phyloP scores from a whole-genome alignment of 441 rosid species.

The Pelargonium myrrhifolium region DNA sequence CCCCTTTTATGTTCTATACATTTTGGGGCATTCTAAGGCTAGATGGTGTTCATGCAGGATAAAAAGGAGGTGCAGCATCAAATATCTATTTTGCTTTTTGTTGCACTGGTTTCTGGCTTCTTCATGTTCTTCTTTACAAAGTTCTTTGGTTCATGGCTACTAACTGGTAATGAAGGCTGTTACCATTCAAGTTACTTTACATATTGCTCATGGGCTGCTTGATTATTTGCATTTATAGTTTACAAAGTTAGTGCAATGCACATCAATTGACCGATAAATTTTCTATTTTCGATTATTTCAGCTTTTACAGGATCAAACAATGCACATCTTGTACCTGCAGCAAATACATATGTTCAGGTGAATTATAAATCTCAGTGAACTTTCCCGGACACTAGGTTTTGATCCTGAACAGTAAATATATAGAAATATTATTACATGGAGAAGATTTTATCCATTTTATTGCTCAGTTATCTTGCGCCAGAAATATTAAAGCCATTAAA shows the following conservation, averaged over 20 bases:
- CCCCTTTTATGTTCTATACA: conserved; percentile 5
- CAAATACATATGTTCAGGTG: conserved; percentile 62
- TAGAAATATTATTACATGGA: neutral
- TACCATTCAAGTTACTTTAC: conserved; percentile 11
- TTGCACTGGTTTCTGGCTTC: conserved; percentile 44
- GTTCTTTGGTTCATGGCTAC: conserved; percentile 43
- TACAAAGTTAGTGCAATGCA: neutral
- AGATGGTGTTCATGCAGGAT: conserved; percentile 32
- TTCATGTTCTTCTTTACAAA: conserved; percentile 46
- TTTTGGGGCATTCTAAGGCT: conserved; percentile 12
- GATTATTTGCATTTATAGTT: conserved; percentile 4
- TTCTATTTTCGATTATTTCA: conserved; percentile 27
- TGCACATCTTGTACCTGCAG: conserved; percentile 49
- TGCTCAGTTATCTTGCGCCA: neutral
- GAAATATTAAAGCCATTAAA: conserved; percentile 1
- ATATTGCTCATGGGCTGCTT: conserved; percentile 13
- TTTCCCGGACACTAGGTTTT: neutral
- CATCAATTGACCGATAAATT: conserved; percentile 10
- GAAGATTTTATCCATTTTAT: neutral
- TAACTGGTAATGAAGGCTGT: conserved; percentile 43
- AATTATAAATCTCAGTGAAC: conserved; percentile 10
- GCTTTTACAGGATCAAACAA: conserved; percentile 55
- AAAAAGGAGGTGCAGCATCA: conserved; percentile 59
- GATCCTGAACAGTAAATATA: no score
- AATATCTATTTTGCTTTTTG: conserved; percentile 52